Evolutionary conservation across 345 rosid species (phyloP), one percentile per base, ranked within the genome.

Genomic region (Gossypium herbaceum): DNA sequence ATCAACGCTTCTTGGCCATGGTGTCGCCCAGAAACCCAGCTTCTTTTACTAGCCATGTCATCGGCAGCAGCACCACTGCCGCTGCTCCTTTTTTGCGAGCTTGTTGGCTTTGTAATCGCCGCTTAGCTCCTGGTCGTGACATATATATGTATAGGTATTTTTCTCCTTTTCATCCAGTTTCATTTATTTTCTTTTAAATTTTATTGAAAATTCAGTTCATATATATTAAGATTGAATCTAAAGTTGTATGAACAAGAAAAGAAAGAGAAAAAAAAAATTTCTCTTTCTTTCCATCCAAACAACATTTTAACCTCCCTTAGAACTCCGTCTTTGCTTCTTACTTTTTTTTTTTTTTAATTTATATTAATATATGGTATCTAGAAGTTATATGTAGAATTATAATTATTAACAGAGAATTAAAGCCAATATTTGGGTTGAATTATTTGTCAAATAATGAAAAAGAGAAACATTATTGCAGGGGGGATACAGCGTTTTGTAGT

Each of bases 401-500:
- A 29, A 29, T 29, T 3, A 29, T 29, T 29, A 29, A 29, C 34
- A 3, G 34, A 29, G 34, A 29, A 48, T 2, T 12, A 9, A 48
- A 48, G 52, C 15, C 52, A 65, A 65, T 43, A 45, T 45, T 67
- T 45, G 1, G 9, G 70, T 43, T 45, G 19, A 22, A 45, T 67
- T 44, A 19, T 19, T 56, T 19, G 2, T 16, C 9, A 1, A 59
- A 54, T 9, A 10, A 9, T 13, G 6, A 11, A 20, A 13, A 48
- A 69, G 6, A 15, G 17, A 12, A 9, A 29, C 34, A 29, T 48
- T 52, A 52, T 19, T 54, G 34, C 85, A 90, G 97, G 85, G 97
- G 98, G 44, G 96, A 94, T 55, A 79, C 89, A 50, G 97, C 94
- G 19, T 94, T 94, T 85, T 94, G 98, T 75, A 90, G 96, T 73